Conservation (phyloP, 768 basidiomycete genomes). For the Boletellus sp. region DNA sequence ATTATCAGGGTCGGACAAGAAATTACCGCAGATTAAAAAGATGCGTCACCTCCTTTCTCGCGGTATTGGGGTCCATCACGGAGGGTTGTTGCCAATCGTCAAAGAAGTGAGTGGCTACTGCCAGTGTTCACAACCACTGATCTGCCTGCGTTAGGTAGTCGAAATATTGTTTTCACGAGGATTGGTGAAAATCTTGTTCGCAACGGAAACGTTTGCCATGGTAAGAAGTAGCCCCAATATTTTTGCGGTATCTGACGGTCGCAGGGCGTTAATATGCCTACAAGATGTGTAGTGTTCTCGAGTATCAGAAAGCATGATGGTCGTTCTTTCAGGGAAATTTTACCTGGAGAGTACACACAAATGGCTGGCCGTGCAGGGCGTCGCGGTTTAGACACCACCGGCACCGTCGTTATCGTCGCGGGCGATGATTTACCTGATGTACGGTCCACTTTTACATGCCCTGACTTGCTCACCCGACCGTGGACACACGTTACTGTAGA, state of each 20-base stretch:
- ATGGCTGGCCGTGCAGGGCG: conserved; percentile 99
- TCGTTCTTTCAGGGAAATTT: conserved; percentile 81
- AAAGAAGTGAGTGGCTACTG: conserved; percentile 69
- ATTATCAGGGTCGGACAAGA: conserved; percentile 76
- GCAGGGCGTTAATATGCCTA: conserved; percentile 99
- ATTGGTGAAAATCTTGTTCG: conserved; percentile 93
- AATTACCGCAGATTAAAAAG: conserved; percentile 85
- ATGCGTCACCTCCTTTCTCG: conserved; percentile 88
- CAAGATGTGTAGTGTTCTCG: conserved; percentile 95
- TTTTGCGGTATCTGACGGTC: conserved; percentile 12
- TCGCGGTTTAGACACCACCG: conserved; percentile 90
- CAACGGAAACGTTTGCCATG: conserved; percentile 99
- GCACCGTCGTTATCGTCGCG: conserved; percentile 89
- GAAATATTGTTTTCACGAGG: conserved; percentile 96
- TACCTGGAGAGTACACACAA: conserved; percentile 94
- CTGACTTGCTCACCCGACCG: not conserved
- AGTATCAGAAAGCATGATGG: conserved; percentile 95
- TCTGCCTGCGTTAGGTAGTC: conserved; percentile 59
- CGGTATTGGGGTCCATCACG: conserved; percentile 97
- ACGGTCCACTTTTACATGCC: conserved; percentile 14
- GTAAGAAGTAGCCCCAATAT: conserved; percentile 38
- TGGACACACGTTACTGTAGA: conserved; percentile 39
- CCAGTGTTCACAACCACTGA: not conserved
- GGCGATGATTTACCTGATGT: conserved; percentile 88
- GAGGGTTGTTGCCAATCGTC: conserved; percentile 91